Evolutionary conservation across 345 rosid species (phyloP).

Genomic region (Pugionium dolabratum): DNA sequence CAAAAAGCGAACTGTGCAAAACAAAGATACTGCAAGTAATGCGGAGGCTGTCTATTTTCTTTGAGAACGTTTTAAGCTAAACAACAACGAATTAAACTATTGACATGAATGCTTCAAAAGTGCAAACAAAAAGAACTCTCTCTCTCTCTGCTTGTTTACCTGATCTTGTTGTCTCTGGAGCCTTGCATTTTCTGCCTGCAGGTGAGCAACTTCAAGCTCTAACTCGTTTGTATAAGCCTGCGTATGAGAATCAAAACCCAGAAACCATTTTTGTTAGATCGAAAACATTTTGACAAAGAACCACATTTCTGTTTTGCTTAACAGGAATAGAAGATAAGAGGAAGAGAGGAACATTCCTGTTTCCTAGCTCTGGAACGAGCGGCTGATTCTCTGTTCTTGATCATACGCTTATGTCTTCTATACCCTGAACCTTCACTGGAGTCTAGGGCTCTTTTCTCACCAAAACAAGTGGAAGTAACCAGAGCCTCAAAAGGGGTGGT

Average conservation of each 20-base stretch:
- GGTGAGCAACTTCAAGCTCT: neutral
- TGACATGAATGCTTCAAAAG: too few relatives aligned
- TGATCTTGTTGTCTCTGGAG: neutral
- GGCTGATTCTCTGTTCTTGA: neutral
- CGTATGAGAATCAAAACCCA: neutral
- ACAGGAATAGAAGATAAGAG: neutral
- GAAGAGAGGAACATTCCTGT: neutral
- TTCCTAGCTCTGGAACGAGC: neutral
- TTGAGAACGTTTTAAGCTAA: too few relatives aligned
- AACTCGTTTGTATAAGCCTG: neutral
- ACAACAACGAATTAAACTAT: too few relatives aligned
- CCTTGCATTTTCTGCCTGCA: neutral
- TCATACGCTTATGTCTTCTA: neutral
- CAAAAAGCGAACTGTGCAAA: constrained; percentile 1
- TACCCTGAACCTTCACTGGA: neutral
- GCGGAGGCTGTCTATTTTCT: constrained; percentile 17
- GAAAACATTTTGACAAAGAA: neutral
- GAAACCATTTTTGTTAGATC: too few relatives aligned
- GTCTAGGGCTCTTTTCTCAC: neutral
- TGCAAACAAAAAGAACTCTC: too few relatives aligned
- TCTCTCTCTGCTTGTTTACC: neutral
- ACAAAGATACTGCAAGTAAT: constrained; percentile 9
- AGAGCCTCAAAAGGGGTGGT: neutral
- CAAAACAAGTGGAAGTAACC: neutral
- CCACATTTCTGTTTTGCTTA: neutral